phyloP scores from a whole-genome alignment of 2,329 filamentous ascomycete species.

The Claviceps citrina region DNA sequence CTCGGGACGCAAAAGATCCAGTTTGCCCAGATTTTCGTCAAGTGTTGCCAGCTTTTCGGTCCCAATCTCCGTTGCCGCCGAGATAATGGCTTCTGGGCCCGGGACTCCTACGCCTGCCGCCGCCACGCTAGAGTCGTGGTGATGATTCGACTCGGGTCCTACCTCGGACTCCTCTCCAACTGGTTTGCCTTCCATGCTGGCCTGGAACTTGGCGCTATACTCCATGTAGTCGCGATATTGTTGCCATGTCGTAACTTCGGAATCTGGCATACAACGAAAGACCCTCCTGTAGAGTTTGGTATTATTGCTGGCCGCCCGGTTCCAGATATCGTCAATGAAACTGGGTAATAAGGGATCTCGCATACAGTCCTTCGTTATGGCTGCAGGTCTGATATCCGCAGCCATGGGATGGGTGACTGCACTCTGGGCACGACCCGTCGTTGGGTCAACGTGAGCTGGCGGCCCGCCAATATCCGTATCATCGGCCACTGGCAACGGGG shows the following conservation, averaged over 20 bases:
- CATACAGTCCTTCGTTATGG: slow-evolving; percentile 85
- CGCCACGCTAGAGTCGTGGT: slow-evolving; percentile 17
- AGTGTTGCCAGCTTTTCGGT: slow-evolving; percentile 12
- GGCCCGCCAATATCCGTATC: slow-evolving; percentile 76
- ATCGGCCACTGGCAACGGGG: slow-evolving; percentile 52
- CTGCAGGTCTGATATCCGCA: slow-evolving; percentile 56
- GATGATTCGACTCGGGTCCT: slow-evolving; percentile 21
- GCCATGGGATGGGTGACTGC: slow-evolving; percentile 36
- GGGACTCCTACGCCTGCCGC: slow-evolving; percentile 29
- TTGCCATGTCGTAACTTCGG: slow-evolving; percentile 81
- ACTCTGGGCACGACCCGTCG: slow-evolving; percentile 31
- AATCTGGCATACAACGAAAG: slow-evolving; percentile 95
- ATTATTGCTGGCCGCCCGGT: slow-evolving; percentile 77
- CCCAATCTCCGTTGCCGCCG: slow-evolving; percentile 17
- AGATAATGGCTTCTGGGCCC: slow-evolving; percentile 23
- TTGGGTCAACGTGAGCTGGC: slow-evolving; percentile 37
- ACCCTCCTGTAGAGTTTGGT: slow-evolving; percentile 87
- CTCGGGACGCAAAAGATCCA: slow-evolving; percentile 18
- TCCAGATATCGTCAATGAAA: slow-evolving; percentile 85
- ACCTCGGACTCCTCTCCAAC: slow-evolving; percentile 33
- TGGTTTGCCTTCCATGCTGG: slow-evolving; percentile 43
- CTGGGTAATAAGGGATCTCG: slow-evolving; percentile 65
- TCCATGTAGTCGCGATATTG: slow-evolving; percentile 75
- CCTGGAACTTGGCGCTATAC: slow-evolving; percentile 64
- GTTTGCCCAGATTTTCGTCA: slow-evolving; percentile 15